Base-by-base conservation (phyloP, 768 basidiomycete genomes). In the Hygrocybe punicea region DNA sequence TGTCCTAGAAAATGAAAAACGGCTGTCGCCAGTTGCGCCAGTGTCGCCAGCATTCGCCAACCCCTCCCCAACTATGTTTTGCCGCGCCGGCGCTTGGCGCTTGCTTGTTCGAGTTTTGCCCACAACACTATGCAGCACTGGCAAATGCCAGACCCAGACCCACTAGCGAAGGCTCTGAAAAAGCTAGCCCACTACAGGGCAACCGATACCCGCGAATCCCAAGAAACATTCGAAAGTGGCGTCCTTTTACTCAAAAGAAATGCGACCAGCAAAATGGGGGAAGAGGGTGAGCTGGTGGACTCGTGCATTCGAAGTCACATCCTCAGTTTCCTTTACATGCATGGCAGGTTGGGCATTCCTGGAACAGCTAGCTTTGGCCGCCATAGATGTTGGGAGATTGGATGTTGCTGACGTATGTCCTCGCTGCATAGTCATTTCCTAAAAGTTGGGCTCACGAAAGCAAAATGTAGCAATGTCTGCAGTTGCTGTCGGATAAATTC, bases 331-430 rank as follows among this genome's bases (percentile, higher is more conserved):
- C 16, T n/a, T n/a, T n/a, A n/a, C 54, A 34, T 60, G 55, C 55
- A 51, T 59, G 44, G 57, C 25, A 52, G 93, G 79, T 29, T 93
- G 90, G 91, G 79, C 80, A 10, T 85, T 90, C 59, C 70, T 91
- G 7, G 94, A 96, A 65, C 91, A 93, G 64, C 76, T 93, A 2
- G 80, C 84, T 2, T 70, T 91, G 49, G 90, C 93, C 3, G 80
- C 93, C 3, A 74, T 93, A 51, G 91, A 95, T 62, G 73, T 87
- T 11, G 90, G 87, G 24, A 76, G 85, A 52, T 58, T 84, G 23
- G 85, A 89, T 50, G 73, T 91, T 33, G 89, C 92, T 24, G 83
- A 91, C 69, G 82, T 76, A 10, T 42, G 35, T 48, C 54, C 1
- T 46, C n/a, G 25, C 23, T 48, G 50, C 44, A 6, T 50, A 1